phyloP scores from a whole-genome alignment of 352 stramenopile genomes.

The Globisporangium mamillatum region DNA sequence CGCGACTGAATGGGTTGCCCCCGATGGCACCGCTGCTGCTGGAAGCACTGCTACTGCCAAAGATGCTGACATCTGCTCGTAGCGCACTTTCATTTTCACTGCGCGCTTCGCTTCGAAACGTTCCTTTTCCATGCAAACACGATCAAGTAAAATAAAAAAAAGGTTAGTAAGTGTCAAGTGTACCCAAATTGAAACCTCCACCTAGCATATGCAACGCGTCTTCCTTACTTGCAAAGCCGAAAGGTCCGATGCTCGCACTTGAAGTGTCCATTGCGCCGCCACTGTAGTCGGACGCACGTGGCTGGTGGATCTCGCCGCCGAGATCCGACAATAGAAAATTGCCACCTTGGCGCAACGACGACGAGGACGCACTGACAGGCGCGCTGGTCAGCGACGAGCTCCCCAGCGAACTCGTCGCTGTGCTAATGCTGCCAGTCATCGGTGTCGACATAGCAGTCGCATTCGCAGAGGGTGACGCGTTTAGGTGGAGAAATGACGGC shows the following conservation, averaged over 20 bases:
- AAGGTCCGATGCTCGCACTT: constrained; percentile 24
- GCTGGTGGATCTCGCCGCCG: constrained; percentile 51
- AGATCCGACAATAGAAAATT: constrained; percentile 59
- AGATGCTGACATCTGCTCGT: constrained; percentile 8
- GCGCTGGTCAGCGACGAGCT: background rate
- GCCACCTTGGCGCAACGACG: constrained; percentile 2
- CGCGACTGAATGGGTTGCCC: constrained; percentile 26
- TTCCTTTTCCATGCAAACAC: background rate
- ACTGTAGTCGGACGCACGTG: constrained; percentile 19
- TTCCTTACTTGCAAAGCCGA: constrained; percentile 29
- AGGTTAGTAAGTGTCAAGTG: background rate
- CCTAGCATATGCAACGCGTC: background rate
- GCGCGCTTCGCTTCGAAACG: constrained; percentile 11
- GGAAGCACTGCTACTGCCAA: constrained; percentile 3
- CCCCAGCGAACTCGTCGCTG: constrained; percentile 1
- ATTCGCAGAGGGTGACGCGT: background rate
- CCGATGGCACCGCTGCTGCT: constrained; percentile 6
- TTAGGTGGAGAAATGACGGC: constrained; percentile 16
- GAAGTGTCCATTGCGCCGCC: constrained; percentile 10
- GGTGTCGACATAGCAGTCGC: background rate
- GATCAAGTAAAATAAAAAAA: background rate
- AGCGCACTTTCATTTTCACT: constrained; percentile 9
- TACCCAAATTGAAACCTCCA: background rate
- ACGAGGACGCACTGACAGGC: constrained; percentile 9
- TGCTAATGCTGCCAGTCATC: constrained; percentile 1